Evolutionary conservation across 257 asterid species (phyloP), one percentile per base, ranked within the genome.

Genomic region (Fraxinus americana): DNA sequence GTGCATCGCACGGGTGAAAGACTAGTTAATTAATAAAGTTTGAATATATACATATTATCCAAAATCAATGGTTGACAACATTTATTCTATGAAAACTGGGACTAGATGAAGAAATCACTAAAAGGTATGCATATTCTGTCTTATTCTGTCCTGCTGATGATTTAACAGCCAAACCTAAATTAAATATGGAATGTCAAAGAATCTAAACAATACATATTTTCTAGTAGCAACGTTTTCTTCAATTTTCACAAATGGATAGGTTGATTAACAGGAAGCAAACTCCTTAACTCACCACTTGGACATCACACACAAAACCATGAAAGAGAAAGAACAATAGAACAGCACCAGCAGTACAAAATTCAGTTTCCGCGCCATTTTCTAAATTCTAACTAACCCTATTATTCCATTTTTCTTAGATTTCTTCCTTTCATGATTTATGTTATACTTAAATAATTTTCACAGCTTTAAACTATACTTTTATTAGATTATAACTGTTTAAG

Each of bases 261-360:
- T 52, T 4, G 61, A 52, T 52, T 52, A 52, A 52, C 61, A 52
- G 61, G 21, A 59, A 59, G 67, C 67, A 59, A 59, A 59, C 67
- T 21, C 67, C 29, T n/a, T n/a, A 27, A 7, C 27, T 1, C 57
- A 48, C n/a, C 23, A 1, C 23, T 3, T 4, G 23, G 9, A 3
- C 17, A 2, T 38, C 52, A 12, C 52, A 43, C 52, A 43, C 61
- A 19, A 17, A 16, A n/a, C 8, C 29, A 57, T 2, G 30, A 59
- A 19, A n/a, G 67, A 21, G 30, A 21, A 30, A 57, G 29, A 21
- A 57, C 67, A 2, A 1, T 57, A n/a, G 67, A 50, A 50, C 61
- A 50, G 17, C 17, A 17, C 23, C 5, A 50, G 21, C 61, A 50
- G 61, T 17, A 50, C 61, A 17, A 50, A 16, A 17, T 50, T 50